Percentiles rank a stretch among this genome's conserved stretches.
phyloP scores from a whole-genome alignment of 192 early-diverging fungal species.

The Podila verticillata region DNA sequence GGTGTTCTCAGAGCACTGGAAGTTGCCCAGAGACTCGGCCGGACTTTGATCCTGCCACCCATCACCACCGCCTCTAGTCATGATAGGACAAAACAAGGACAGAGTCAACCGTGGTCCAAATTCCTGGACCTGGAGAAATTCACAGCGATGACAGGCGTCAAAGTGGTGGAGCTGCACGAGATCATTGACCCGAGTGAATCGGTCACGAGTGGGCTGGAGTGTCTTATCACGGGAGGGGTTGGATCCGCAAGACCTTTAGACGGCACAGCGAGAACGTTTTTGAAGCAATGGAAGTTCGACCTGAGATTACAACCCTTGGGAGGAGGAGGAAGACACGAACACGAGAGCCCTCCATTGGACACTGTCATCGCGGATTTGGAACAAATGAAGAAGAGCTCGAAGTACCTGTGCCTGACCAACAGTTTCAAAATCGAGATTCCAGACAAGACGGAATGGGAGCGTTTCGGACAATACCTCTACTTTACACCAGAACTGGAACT shows the following conservation, averaged over 20 bases:
- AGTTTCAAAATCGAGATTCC: slow-evolving; percentile 21
- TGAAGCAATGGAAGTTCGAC: slow-evolving; percentile 25
- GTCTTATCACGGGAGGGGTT: slow-evolving; percentile 23
- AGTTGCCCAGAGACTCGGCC: slow-evolving; percentile 17
- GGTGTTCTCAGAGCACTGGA: slow-evolving; percentile 26
- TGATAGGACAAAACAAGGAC: slow-evolving; percentile 17
- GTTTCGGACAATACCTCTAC: slow-evolving; percentile 32
- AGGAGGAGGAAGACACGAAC: not conserved
- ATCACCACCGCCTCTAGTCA: slow-evolving; percentile 20
- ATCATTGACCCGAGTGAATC: not conserved
- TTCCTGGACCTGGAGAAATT: slow-evolving; percentile 28
- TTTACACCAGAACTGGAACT: slow-evolving; percentile 20
- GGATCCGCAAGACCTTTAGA: slow-evolving; percentile 25
- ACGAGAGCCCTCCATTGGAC: not conserved
- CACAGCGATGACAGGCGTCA: slow-evolving; percentile 6
- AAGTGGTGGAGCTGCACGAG: slow-evolving; percentile 33
- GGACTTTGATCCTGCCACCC: slow-evolving; percentile 38
- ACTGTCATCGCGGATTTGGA: slow-evolving; percentile 7
- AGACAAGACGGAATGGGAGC: slow-evolving; percentile 32
- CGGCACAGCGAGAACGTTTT: slow-evolving; percentile 21
- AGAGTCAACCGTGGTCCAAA: slow-evolving; percentile 36
- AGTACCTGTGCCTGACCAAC: slow-evolving; percentile 33
- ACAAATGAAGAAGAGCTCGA: not conserved
- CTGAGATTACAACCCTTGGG: not conserved
- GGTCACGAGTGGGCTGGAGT: slow-evolving; percentile 2